These are phyloP conservation scores for Starmerella davenportii DNA, from an alignment of 805 yeast species.

Conservation along the genomic window DNA sequence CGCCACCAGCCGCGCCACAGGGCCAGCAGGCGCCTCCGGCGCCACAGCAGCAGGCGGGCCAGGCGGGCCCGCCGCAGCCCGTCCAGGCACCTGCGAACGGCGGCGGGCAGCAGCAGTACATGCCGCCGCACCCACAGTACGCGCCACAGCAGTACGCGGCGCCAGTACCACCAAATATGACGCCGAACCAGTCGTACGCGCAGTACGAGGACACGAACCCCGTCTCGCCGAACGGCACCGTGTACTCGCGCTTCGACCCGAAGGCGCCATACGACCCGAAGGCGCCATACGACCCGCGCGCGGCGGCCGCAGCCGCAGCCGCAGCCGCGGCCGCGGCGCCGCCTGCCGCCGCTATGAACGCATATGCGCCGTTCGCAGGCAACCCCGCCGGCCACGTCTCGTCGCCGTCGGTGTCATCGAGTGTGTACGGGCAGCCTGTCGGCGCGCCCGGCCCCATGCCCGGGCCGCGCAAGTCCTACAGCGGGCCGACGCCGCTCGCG, in stretches of 20 bases:
- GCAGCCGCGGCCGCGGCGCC: conserved; percentile 3
- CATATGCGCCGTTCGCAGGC: background rate
- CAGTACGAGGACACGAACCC: no score
- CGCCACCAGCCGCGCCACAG: no score
- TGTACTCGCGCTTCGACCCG: conserved; percentile 13
- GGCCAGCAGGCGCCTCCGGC: no score
- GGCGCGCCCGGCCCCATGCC: no score
- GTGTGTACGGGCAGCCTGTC: background rate
- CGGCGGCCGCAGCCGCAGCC: conserved; percentile 4
- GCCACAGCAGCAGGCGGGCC: background rate
- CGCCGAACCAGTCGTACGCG: no score
- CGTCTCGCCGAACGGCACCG: conserved; percentile 11
- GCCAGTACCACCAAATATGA: no score
- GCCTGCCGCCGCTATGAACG: conserved; percentile 1
- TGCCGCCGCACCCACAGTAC: no score
- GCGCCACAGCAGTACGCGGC: no score
- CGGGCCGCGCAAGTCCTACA: background rate
- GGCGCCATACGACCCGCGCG: background rate
- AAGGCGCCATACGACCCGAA: conserved; percentile 6
- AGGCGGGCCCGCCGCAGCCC: background rate
- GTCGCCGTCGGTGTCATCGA: conserved; percentile 8
- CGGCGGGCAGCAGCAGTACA: no score
- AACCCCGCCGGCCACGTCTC: background rate
- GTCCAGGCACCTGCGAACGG: background rate
- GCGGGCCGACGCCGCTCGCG: background rate